Base-by-base conservation (phyloP, 305 asterid genomes). In the Stenogyne calaminthoides region DNA sequence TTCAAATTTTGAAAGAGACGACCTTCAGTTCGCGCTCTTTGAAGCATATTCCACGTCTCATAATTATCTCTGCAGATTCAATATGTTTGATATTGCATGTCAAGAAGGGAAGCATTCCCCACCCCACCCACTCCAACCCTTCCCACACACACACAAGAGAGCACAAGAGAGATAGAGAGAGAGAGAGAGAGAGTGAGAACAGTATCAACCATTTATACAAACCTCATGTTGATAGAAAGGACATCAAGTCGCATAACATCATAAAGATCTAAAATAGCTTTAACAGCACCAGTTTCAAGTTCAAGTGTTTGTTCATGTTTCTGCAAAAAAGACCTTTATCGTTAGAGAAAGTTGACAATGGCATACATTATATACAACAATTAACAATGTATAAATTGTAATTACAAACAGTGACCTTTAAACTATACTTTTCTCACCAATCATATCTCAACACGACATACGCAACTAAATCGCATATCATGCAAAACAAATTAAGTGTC, bases 201-300 rank as follows among this genome's bases (percentile, higher is more conserved):
- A 70, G 18, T 37, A 37, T 64, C 61, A 58, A 65, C 18, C 67
- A 66, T 70, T 71, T 60, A 52, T 72, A 82, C 88, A 77, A 77
- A 95, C 99, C 99, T 86, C 96, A 85, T 71, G 80, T 95, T 87
- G 76, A 89, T 68, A 76, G 82, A 77, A 49, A 95, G 87, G 34
- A 92, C 87, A 80, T 95, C 99, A 72, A 11, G 77, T 55, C 86
- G 93, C 96, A 95, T 84, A 78, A 90, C 95, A 84, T 95, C 99
- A 84, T 95, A 92, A 19, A 95, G 92, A 86, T 95, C 99, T 72
- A 88, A 92, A 59, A 92, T 58, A 70, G 99, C 95, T 81, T 92
- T 92, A 65, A 92, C 91, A 72, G 96, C 98, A 68, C 99, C 97
- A 70, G 86, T 76, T 83, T 87, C 94, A 10, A 90, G 89, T 76